A percentile compares a stretch with the other conserved stretches of the same genome.
These are phyloP conservation scores for Cutaneotrichosporon spelunceum DNA, from an alignment of 1,284 basidiomycete genomes.

Conservation along the genomic window DNA sequence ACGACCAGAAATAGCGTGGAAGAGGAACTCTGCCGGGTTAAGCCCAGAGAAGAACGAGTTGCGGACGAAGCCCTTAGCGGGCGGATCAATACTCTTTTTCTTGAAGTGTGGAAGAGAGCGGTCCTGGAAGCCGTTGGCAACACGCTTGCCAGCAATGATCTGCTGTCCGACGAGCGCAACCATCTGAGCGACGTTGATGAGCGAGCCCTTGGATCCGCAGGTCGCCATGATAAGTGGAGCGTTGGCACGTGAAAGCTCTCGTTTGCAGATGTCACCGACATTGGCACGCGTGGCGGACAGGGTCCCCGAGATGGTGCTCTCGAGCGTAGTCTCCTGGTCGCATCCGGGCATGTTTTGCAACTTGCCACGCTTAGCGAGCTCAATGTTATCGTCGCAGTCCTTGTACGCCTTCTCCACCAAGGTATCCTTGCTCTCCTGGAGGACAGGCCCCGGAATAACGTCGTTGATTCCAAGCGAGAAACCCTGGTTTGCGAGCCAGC, in stretches of 20 bases:
- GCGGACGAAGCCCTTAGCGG: constrained; percentile 96
- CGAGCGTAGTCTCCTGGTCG: constrained; percentile 93
- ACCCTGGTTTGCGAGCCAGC: constrained; percentile 93
- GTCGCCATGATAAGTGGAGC: constrained; percentile 99
- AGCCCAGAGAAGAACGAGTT: constrained; percentile 96
- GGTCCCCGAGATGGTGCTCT: constrained; percentile 89
- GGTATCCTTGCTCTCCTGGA: constrained; percentile 76
- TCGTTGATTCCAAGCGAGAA: constrained; percentile 99
- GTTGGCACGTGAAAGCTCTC: constrained; percentile 91
- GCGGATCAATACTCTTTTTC: constrained; percentile 95
- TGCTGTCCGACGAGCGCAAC: constrained; percentile 99
- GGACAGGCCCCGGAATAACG: constrained; percentile 86
- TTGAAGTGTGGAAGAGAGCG: constrained; percentile 97
- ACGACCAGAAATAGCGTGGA: constrained; percentile 98
- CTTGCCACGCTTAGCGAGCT: constrained; percentile 83
- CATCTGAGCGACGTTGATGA: constrained; percentile 99
- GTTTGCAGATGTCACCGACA: constrained; percentile 98
- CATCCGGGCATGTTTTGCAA: constrained; percentile 95
- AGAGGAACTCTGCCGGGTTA: constrained; percentile 94
- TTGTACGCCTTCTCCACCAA: constrained; percentile 87
- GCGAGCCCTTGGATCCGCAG: constrained; percentile 99
- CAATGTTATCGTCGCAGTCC: constrained; percentile 81
- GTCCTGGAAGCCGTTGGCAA: constrained; percentile 98
- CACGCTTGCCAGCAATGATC: constrained; percentile 96
- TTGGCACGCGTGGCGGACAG: constrained; percentile 92